A percentile compares a stretch with the other conserved stretches of the same genome.
These are phyloP conservation scores for Bonia amplexicaulis DNA, from an alignment of 176 grass and related monocot genomes.

Conservation along the genomic window DNA sequence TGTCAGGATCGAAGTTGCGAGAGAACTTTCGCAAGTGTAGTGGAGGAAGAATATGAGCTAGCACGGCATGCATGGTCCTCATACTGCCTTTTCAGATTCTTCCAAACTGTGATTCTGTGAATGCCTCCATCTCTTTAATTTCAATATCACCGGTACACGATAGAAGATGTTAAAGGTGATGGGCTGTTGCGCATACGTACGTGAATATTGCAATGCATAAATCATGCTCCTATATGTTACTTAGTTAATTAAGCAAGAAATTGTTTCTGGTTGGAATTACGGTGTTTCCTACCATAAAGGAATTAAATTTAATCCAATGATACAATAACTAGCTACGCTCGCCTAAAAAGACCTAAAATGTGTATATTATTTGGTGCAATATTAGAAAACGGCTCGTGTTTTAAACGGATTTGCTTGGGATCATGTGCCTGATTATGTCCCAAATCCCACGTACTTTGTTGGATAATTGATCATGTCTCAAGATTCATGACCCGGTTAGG, in stretches of 20 bases:
- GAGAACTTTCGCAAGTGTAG: conserved; percentile 24
- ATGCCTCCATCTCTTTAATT: background rate
- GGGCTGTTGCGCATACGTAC: background rate
- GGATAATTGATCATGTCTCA: too few species aligned
- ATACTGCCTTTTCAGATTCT: background rate
- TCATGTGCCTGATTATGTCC: too few species aligned
- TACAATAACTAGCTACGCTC: background rate
- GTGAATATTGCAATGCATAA: background rate
- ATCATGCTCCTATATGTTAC: background rate
- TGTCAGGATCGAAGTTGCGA: conserved; percentile 19
- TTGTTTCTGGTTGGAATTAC: background rate
- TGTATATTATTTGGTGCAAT: background rate
- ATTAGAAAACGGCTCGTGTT: too few species aligned
- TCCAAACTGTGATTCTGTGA: conserved; percentile 16
- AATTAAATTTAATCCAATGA: background rate
- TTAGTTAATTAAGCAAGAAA: background rate
- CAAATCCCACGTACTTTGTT: too few species aligned
- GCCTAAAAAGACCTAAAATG: too few species aligned
- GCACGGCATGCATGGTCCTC: conserved; percentile 7
- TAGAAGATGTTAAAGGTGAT: background rate
- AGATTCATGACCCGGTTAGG: too few species aligned
- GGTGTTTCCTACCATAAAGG: background rate
- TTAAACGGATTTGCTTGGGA: too few species aligned
- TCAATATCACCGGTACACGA: background rate
- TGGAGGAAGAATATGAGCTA: conserved; percentile 25